Base-by-base conservation (phyloP, 495 filamentous ascomycete genomes). In the Gamarada debralockiae region DNA sequence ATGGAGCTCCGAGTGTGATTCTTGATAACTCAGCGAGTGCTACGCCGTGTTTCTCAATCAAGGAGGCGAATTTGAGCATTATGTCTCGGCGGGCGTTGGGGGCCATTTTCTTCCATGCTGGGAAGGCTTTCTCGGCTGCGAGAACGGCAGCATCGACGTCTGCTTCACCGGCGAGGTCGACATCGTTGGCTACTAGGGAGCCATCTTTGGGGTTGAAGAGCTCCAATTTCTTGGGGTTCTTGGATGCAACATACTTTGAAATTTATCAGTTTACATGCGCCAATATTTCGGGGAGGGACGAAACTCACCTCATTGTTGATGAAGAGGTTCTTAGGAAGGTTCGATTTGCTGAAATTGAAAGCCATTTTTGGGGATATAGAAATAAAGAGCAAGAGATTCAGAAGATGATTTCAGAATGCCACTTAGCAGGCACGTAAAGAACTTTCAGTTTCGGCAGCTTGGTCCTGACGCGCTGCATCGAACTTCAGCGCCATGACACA, bases 81-180 rank as follows among this genome's bases (percentile, higher is more conserved):
- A 95, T 80, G 53, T 87, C 78, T 48, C 87, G 80, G n/a, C 88
- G 84, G 21, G 69, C 56, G 27, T 73, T 69, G 13, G 82, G 75
- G 48, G 77, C 77, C 1, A 77, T 79, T 52, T 82, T 77, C 55
- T 73, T 73, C 90, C 90, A 96, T 51, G 78, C 66, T 22, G 77
- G 75, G 66, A 92, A 86, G 8, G 90, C 90, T n/a, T 73, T 74
- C 36, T 80, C 69, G 0, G 89, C 88, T 1, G 84, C 74, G 20
- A 79, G 70, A 21, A 88, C 70, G 27, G 87, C 87, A 22, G 39
- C 40, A 38, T 57, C 73, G 18, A 85, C 67, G 46, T 86, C 81
- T 31, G 73, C 59, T 24, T 72, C 66, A 3, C 66, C 75, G 0
- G 72, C 71, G 34, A 84, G 65, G 1, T 81, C 78, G 8, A 84